Base-by-base conservation (phyloP, 352 stramenopile genomes). In the Globisporangium recalcitrans region DNA sequence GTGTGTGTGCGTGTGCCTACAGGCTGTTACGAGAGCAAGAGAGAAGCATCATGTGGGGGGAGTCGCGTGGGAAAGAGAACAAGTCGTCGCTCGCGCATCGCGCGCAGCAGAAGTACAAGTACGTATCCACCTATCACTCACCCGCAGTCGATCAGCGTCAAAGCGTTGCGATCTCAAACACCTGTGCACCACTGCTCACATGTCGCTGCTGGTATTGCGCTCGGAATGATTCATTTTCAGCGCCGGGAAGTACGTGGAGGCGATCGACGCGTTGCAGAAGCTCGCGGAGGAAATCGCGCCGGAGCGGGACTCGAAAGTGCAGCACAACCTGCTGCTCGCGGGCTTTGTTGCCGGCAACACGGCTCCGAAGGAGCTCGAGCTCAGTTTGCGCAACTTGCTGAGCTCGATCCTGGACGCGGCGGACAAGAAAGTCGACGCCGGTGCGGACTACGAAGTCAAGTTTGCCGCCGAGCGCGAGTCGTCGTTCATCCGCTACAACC, bases 401-500 rank as follows among this genome's bases (percentile, higher is more conserved):
- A 72, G 71, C 36, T 52, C 74, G 31, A 62, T 85, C 29, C 27
- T 70, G 16, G 65, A 77, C 40, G 62, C 78, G 9, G 40, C 56
- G 51, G 70, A 78, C 54, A 77, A 84, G 69, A 77, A 87, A 58
- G 56, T 75, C 38, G 70, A 82, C 34, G 69, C 62, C 27, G 69
- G 58, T 6, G 68, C 56, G 5, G 74, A 67, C 19, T 68, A 70
- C 34, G 60, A 72, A 13, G 54, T 55, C 24, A 73, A 60, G 16
- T 77, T 85, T 24, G 89, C 83, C 31, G 78, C 94, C 29, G 88
- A 97, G 67, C 87, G 87, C 21, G 90, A 97, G 63, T 66, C 78
- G 48, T 82, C 89, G 14, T 92, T 95, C 38, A 70, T 97, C 19
- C 88, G 93, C 22, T 98, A 97, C 82, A 98, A 98, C 62, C 79